Conservation (phyloP, 1,139 yeast species). For the Pichia sp. region DNA sequence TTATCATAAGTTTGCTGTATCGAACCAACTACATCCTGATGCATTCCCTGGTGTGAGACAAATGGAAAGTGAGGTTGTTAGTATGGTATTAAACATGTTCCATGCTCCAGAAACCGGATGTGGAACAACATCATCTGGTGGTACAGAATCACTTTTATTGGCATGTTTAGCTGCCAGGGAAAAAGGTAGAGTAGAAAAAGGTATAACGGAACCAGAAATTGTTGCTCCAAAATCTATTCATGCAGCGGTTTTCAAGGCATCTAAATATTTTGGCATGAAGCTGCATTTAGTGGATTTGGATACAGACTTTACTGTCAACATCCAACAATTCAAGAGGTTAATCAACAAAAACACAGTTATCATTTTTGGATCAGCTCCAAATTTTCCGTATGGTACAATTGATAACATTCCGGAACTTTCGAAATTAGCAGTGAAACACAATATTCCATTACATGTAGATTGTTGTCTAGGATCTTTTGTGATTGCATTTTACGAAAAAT, state of each 20-base stretch:
- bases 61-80: constrained; percentile 92
- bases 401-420: constrained; percentile 80
- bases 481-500: constrained; percentile 66
- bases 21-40: constrained; percentile 95
- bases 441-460: constrained; percentile 86
- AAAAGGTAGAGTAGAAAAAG: constrained; percentile 44
- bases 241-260: constrained; percentile 94
- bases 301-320: constrained; percentile 44
- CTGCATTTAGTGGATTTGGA: constrained; percentile 74
- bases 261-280: constrained; percentile 82
- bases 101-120: constrained; percentile 66
- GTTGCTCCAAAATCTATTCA: constrained; percentile 86
- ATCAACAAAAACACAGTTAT: constrained; percentile 76
- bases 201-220: constrained; percentile 73
- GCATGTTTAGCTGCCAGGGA: constrained; percentile 85
- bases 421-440: constrained; percentile 49
- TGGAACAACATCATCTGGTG: constrained; percentile 95
- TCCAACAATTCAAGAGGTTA: constrained; percentile 50
- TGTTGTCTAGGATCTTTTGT: constrained; percentile 93
- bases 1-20: constrained; percentile 67
- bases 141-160: constrained; percentile 83
- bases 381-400: constrained; percentile 92
- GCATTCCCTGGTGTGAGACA: constrained; percentile 94
- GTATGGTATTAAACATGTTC: constrained; percentile 78
- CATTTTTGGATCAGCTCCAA: constrained; percentile 90